Evolutionary conservation across 2,329 filamentous ascomycete genomes (phyloP), one percentile per base, ranked within the genome.

Genomic region (Xylaria sp.): DNA sequence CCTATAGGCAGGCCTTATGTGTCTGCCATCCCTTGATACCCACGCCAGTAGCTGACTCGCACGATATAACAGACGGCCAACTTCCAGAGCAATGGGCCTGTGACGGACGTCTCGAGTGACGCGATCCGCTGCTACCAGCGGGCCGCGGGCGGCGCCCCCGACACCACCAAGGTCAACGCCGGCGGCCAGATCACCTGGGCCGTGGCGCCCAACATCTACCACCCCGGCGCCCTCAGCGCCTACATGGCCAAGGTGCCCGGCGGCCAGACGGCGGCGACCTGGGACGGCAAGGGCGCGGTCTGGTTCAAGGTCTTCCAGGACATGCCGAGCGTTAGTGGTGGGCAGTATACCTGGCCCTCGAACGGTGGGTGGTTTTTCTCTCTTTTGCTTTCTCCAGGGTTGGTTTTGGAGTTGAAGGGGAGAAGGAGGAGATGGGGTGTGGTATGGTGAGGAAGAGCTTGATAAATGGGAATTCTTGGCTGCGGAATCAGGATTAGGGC

Each of bases 271-370:
- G 76, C 76, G 1, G 73, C 72, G 5, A 69, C 70, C 49, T 78
- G 74, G 58, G 76, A 77, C 64, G 77, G 77, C 60, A 71, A 70
- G 52, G 78, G 78, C 2, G 65, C 69, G 2, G 76, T 77, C 13
- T 79, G 77, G 77, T 78, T 78, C 72, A 79, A 79, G 72, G 75
- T 79, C 41, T 78, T 71, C 69, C 75, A 79, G 70, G 76, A 79
- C 62, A 70, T 74, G 62, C 76, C 77, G 4, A 66, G 66, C 19
- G 53, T 70, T 7, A 74, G 73, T 3, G 70, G 72, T 2, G 67
- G 70, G 3, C 70, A 72, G n/a, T 71, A 79, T 54, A 73, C 58
- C 1, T 80, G 77, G 77, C 76, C 77, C 5, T 74, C 72, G 23
- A 71, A 73, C 29, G 74, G 77, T 78, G 54, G 33, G 68, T 53